Evolutionary conservation across 2,329 filamentous ascomycete species (phyloP).

Genomic region (Pseudocercospora cruenta): DNA sequence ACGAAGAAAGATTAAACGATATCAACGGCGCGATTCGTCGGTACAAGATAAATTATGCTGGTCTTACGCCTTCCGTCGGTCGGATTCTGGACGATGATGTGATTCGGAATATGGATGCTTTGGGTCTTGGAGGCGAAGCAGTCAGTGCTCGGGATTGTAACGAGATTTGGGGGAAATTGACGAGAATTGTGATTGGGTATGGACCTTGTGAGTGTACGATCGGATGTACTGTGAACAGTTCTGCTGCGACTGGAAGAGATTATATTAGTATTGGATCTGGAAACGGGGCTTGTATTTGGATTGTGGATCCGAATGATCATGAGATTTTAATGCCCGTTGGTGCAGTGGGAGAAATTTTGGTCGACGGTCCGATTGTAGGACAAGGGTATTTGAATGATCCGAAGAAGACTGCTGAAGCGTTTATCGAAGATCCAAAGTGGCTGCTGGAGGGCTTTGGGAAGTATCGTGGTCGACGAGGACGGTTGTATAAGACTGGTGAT

Average conservation of each 20-base stretch:
- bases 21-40: constrained; percentile 10
- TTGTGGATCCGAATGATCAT: constrained; percentile 21
- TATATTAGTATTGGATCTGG: background rate
- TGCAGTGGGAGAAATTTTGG: constrained; percentile 46
- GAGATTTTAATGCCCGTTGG: constrained; percentile 17
- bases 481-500: constrained; percentile 30
- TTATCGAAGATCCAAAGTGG: constrained; percentile 30
- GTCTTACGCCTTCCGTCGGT: constrained; percentile 15
- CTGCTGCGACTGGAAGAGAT: background rate
- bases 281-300: constrained; percentile 12
- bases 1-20: constrained; percentile 23
- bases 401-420: constrained; percentile 32
- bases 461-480: constrained; percentile 44
- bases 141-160: background rate
- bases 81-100: constrained; percentile 12
- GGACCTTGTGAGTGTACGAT: constrained; percentile 5
- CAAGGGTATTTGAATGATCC: constrained; percentile 45
- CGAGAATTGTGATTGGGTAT: constrained; percentile 1
- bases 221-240: background rate
- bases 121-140: constrained; percentile 8
- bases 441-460: background rate
- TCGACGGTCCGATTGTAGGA: constrained; percentile 52
- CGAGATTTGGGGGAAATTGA: constrained; percentile 6
- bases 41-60: constrained; percentile 16
- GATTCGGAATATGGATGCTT: background rate